phyloP scores from a whole-genome alignment of 2,329 filamentous ascomycete genomes.

The Neonectria faginata region DNA sequence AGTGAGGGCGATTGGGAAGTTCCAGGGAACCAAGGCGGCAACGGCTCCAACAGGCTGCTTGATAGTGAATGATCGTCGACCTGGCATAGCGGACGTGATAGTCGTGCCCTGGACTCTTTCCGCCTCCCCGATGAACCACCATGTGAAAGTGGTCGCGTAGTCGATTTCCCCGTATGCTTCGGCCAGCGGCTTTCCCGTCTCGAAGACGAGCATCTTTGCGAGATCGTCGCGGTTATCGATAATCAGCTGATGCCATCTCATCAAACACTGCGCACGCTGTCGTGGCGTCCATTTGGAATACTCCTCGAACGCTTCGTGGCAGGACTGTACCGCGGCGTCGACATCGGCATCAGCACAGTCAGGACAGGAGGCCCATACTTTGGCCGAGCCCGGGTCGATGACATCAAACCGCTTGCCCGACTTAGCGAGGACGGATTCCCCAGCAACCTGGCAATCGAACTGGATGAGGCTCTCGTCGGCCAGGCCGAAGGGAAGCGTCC shows the following conservation, averaged over 20 bases:
- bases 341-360: slow-evolving; percentile 57
- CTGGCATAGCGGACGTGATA: slow-evolving; percentile 69
- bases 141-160: slow-evolving; percentile 65
- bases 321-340: slow-evolving; percentile 52
- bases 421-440: slow-evolving; percentile 58
- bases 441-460: slow-evolving; percentile 63
- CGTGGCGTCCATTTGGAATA: slow-evolving; percentile 54
- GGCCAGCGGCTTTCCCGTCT: slow-evolving; percentile 68
- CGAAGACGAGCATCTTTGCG: slow-evolving; percentile 55
- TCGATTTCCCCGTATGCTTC: slow-evolving; percentile 67
- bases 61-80: slow-evolving; percentile 75
- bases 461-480: slow-evolving; percentile 60
- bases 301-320: slow-evolving; percentile 51
- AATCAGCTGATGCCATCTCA: slow-evolving; percentile 53
- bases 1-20: slow-evolving; percentile 69
- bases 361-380: slow-evolving; percentile 63
- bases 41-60: slow-evolving; percentile 62
- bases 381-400: slow-evolving; percentile 64
- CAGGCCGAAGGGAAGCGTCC: slow-evolving; percentile 55
- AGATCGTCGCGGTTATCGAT: slow-evolving; percentile 52
- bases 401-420: slow-evolving; percentile 63
- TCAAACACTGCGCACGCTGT: slow-evolving; percentile 49
- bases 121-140: slow-evolving; percentile 68
- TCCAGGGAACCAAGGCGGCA: slow-evolving; percentile 60
- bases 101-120: slow-evolving; percentile 64